These are phyloP conservation scores for Teunomyces stri DNA, from an alignment of 805 yeast species.

Conservation along the genomic window DNA sequence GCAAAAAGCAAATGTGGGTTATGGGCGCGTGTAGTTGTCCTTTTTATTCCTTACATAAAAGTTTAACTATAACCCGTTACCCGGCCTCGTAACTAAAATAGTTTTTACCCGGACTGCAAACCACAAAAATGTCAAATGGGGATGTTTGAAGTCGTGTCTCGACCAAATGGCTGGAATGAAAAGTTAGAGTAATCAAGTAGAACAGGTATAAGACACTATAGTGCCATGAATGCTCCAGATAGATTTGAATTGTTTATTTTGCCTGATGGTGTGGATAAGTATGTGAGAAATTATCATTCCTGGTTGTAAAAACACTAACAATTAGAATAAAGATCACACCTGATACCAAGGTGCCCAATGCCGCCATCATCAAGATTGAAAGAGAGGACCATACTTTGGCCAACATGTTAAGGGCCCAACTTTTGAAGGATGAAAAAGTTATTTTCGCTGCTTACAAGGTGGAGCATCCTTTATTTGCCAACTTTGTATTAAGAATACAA, in stretches of 20 bases:
- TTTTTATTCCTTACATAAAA: background rate
- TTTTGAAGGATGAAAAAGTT: constrained; percentile 84
- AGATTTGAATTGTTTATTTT: constrained; percentile 93
- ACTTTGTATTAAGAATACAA: constrained; percentile 89
- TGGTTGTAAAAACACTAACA: constrained; percentile 2
- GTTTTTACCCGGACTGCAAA: background rate
- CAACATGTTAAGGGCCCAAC: constrained; percentile 81
- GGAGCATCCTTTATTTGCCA: constrained; percentile 96
- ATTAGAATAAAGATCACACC: constrained; percentile 77
- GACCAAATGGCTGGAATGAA: background rate
- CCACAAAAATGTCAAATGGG: no score
- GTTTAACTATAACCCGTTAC: background rate
- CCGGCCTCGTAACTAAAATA: background rate
- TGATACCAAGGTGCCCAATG: constrained; percentile 92
- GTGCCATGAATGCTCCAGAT: constrained; percentile 94
- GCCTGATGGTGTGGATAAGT: constrained; percentile 97
- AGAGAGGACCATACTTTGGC: constrained; percentile 98
- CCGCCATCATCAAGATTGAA: constrained; percentile 88
- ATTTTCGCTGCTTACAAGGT: constrained; percentile 95
- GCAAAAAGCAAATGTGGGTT: background rate
- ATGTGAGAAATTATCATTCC: constrained; percentile 28
- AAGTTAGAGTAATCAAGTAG: background rate
- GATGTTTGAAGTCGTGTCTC: background rate
- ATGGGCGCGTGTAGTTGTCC: background rate
- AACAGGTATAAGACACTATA: background rate